A percentile compares a stretch with the other conserved stretches of the same genome.
These are phyloP conservation scores for Fusarium duplospermum DNA, from an alignment of 2,329 filamentous ascomycete species.

Conservation along the genomic window DNA sequence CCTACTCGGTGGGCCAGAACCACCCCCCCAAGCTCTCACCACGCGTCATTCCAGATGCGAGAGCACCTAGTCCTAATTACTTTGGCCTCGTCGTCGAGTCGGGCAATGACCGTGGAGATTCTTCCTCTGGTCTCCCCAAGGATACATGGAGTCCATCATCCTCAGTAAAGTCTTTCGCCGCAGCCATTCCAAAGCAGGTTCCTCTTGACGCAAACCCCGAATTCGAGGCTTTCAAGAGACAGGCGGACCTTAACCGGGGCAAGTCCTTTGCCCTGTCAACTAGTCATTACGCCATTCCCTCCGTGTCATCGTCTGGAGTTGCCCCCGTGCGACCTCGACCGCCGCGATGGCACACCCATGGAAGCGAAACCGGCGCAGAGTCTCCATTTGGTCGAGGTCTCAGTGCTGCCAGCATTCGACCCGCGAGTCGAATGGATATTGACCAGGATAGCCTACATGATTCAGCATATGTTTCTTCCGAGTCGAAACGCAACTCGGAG, in stretches of 20 bases:
- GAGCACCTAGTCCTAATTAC: slow-evolving; percentile 82
- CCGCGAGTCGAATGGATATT: slow-evolving; percentile 54
- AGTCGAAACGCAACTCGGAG: slow-evolving; percentile 65
- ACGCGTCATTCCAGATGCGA: slow-evolving; percentile 49
- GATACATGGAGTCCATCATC: slow-evolving; percentile 82
- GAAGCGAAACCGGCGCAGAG: slow-evolving; percentile 56
- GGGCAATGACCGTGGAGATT: slow-evolving; percentile 70
- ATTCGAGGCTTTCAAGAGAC: slow-evolving; percentile 82
- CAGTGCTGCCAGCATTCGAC: slow-evolving; percentile 35
- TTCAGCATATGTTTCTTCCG: slow-evolving; percentile 65
- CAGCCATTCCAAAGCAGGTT: slow-evolving; percentile 75
- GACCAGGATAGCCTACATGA: slow-evolving; percentile 61
- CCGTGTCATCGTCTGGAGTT: slow-evolving; percentile 38
- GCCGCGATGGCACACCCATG: slow-evolving; percentile 61
- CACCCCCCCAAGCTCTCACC: slow-evolving; percentile 65
- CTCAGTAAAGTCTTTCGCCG: slow-evolving; percentile 76
- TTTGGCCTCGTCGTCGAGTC: slow-evolving; percentile 81
- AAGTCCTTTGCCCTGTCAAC: slow-evolving; percentile 59
- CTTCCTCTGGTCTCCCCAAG: slow-evolving; percentile 71
- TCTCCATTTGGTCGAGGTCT: slow-evolving; percentile 42
- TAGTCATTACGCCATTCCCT: slow-evolving; percentile 56
- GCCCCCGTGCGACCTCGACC: slow-evolving; percentile 55
- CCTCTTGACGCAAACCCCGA: slow-evolving; percentile 81
- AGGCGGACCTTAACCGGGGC: slow-evolving; percentile 73
- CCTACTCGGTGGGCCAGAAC: slow-evolving; percentile 66